These are phyloP conservation scores for Theobroma grandiflorum DNA, from an alignment of 441 rosid species.

Conservation along the genomic window DNA sequence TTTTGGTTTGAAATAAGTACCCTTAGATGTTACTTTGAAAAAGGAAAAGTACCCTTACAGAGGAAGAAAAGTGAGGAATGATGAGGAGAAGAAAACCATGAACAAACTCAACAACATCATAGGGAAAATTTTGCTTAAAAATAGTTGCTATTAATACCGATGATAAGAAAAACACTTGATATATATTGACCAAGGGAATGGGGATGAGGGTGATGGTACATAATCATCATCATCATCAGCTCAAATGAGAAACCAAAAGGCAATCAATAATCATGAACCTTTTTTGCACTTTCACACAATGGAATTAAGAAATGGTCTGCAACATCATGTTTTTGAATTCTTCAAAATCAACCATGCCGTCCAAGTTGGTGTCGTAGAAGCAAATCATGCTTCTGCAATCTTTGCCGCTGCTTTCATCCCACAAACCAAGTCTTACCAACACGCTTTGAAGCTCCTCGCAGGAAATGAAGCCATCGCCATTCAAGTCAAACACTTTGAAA, in stretches of 20 bases:
- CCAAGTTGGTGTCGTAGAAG: conserved; percentile 64
- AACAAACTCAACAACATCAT: not conserved
- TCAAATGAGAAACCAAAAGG: no score
- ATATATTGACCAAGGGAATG: not conserved
- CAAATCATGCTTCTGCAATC: conserved; percentile 76
- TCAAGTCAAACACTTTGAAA: conserved; percentile 67
- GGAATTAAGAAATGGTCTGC: conserved; percentile 21
- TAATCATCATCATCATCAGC: not conserved
- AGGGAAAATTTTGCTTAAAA: not conserved
- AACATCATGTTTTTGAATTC: conserved; percentile 85
- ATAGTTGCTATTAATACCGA: no score
- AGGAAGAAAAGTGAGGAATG: no score
- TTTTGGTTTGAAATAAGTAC: no score
- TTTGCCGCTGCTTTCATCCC: conserved; percentile 61
- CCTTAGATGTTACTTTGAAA: no score
- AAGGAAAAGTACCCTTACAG: no score
- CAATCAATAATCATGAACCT: not conserved
- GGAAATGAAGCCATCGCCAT: conserved; percentile 81
- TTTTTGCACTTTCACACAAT: not conserved
- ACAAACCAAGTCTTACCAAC: conserved; percentile 67
- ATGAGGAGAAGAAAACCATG: not conserved
- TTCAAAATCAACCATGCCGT: conserved; percentile 76
- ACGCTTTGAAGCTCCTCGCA: conserved; percentile 75
- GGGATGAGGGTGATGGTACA: not conserved
- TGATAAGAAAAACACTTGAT: not conserved